Percentiles rank a stretch among this genome's conserved stretches.
These are phyloP conservation scores for Diplosphaera chodatii DNA, from an alignment of 139 green algal genomes.

Conservation along the genomic window DNA sequence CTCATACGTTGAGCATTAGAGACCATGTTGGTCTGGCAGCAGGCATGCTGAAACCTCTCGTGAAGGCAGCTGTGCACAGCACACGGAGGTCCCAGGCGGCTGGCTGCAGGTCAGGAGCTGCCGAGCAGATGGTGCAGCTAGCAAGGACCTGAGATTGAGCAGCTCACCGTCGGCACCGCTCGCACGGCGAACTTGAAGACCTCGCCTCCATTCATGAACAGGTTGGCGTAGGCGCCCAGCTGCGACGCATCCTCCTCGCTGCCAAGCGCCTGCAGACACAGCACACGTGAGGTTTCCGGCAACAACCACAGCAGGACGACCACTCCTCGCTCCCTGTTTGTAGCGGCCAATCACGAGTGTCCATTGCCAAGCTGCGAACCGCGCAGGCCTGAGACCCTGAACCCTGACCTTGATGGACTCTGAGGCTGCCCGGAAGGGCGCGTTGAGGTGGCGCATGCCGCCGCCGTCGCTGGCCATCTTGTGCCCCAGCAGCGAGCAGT, in stretches of 20 bases:
- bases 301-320: too few species aligned
- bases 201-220: slow-evolving; percentile 92
- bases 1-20: too few species aligned
- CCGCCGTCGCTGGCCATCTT: slow-evolving; percentile 83
- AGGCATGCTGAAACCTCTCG: too few species aligned
- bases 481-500: slow-evolving; percentile 68
- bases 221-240: slow-evolving; percentile 63
- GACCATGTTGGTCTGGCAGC: too few species aligned
- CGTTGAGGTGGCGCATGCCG: slow-evolving; percentile 74
- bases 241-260: slow-evolving; percentile 14
- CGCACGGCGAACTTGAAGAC: slow-evolving; percentile 98
- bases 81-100: too few species aligned
- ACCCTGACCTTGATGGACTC: slow-evolving; percentile 14
- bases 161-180: slow-evolving; percentile 71
- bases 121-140: background rate
- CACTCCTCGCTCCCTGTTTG: too few species aligned
- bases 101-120: too few species aligned
- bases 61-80: too few species aligned
- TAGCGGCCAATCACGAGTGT: too few species aligned
- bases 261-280: slow-evolving; percentile 11
- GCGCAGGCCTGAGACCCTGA: too few species aligned
- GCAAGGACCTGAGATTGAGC: background rate
- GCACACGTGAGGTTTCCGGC: too few species aligned
- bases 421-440: slow-evolving; percentile 25
- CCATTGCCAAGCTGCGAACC: too few species aligned